Evolutionary conservation across 805 yeast species (phyloP), one percentile per base, ranked within the genome.

Genomic region (Hanseniaspora singularis): DNA sequence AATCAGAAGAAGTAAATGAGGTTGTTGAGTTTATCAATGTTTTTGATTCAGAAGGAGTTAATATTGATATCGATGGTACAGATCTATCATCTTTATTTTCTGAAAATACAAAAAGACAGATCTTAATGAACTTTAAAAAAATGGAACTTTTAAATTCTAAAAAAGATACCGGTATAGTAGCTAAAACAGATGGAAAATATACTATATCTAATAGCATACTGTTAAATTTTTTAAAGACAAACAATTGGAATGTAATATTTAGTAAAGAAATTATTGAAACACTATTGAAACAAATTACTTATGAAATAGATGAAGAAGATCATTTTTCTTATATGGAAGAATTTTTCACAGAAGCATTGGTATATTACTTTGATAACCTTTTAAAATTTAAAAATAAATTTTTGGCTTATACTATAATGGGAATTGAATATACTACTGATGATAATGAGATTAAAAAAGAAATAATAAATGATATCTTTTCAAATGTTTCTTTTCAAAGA

Each of bases 1-100:
- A 22, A 8, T 28, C 41, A 14, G 26, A 33, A 10, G 30, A 23
- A 18, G 38, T 31, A 7, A 27, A 37, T n/a, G 41, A 44, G 18
- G 32, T 23, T 3, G 19, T 37, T 11, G 48, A 44, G 12, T 44
- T 44, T 31, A 31, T 44, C 10, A 44, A 44, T 24, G 23, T 44
- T 16, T 44, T 44, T 37, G 48, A 44, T 24, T 30, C 28, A 14
- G 41, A 44, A 24, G 26, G 30, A 3, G 30, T 8, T 15, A 20
- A 36, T 15, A 30, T 36, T 22, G 19, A 14, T n/a, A 9, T 36
- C 14, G 22, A n/a, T 36, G 27, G 23, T 8, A 24, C 22, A 5
- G 39, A 36, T 23, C 23, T 36, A n/a, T 22, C 39, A 4, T 36
- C 23, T 23, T 23, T 36, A 4, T 22, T 36, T 36, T 36, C 39